Evolutionary conservation across 2,329 filamentous ascomycete genomes (phyloP).

Genomic region (Cladosporium sp.): DNA sequence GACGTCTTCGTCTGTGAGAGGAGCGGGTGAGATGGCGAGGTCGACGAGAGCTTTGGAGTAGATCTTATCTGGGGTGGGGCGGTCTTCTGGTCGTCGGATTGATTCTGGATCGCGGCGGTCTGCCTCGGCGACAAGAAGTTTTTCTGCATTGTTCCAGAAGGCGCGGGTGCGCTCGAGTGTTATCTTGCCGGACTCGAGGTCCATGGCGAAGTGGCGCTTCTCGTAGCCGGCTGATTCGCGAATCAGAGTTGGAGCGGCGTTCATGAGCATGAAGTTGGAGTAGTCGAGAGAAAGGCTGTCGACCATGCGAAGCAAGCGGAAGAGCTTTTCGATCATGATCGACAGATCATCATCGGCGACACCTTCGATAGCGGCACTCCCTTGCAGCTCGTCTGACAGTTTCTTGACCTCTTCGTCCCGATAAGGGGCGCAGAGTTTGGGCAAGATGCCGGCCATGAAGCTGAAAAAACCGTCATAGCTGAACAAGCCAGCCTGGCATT

Average conservation of each 20-base stretch:
- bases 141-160: slow-evolving; percentile 63
- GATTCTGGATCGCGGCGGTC: slow-evolving; percentile 66
- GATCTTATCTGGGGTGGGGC: slow-evolving; percentile 64
- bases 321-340: slow-evolving; percentile 69
- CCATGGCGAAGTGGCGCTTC: slow-evolving; percentile 64
- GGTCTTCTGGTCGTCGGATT: slow-evolving; percentile 57
- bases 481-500: slow-evolving; percentile 68
- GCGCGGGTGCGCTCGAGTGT: slow-evolving; percentile 57
- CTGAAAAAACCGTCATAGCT: slow-evolving; percentile 78
- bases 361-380: slow-evolving; percentile 14
- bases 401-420: slow-evolving; percentile 72
- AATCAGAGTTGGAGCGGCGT: slow-evolving; percentile 67
- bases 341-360: slow-evolving; percentile 43
- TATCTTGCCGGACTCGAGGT: slow-evolving; percentile 54
- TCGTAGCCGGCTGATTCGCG: slow-evolving; percentile 71
- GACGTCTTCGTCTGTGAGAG: slow-evolving; percentile 49
- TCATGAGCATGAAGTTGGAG: slow-evolving; percentile 73
- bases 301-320: slow-evolving; percentile 70
- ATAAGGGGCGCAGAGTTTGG: slow-evolving; percentile 75
- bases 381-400: slow-evolving; percentile 54
- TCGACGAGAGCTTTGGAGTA: slow-evolving; percentile 74
- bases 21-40: slow-evolving; percentile 64
- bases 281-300: slow-evolving; percentile 77
- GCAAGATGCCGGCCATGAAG: slow-evolving; percentile 70
- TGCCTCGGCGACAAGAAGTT: slow-evolving; percentile 62